Evolutionary conservation across 805 yeast genomes (phyloP).

Genomic region (Lachancea sp.): DNA sequence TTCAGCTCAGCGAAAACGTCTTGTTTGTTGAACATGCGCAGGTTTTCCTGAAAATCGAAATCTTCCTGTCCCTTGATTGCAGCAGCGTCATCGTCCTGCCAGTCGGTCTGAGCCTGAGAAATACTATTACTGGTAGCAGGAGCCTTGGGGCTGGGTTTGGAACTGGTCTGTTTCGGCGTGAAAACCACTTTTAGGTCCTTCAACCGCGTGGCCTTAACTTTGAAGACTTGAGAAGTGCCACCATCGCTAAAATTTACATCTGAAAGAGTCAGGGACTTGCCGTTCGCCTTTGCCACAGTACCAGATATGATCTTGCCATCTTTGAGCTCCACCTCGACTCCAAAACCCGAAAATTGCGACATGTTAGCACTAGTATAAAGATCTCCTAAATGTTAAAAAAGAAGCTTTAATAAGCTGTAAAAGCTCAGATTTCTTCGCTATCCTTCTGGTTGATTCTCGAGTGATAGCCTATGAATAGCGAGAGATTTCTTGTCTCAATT

Average conservation of each 20-base stretch:
- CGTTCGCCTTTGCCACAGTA: slow-evolving; percentile 37
- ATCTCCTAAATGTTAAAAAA: neutral
- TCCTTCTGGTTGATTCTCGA: no score
- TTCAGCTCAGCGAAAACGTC: slow-evolving; percentile 74
- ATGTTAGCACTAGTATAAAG: slow-evolving; percentile 11
- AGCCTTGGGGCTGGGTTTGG: neutral
- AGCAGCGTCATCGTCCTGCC: slow-evolving; percentile 45
- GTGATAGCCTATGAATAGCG: no score
- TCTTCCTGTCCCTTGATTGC: slow-evolving; percentile 49
- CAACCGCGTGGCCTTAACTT: slow-evolving; percentile 32
- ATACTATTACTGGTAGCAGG: neutral
- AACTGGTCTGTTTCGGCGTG: slow-evolving; percentile 14
- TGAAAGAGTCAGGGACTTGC: slow-evolving; percentile 35
- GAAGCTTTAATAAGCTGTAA: no score
- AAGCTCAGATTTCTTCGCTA: no score
- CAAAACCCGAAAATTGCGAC: slow-evolving; percentile 42
- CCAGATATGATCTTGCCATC: slow-evolving; percentile 38
- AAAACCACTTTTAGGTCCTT: slow-evolving; percentile 31
- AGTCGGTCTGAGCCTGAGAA: slow-evolving; percentile 35
- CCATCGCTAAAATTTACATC: slow-evolving; percentile 34
- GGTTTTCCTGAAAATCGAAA: slow-evolving; percentile 79
- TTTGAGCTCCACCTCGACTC: slow-evolving; percentile 39
- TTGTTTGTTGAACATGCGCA: slow-evolving; percentile 74
- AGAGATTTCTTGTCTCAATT: no score
- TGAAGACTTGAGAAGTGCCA: slow-evolving; percentile 29